Conservation (phyloP, 2,329 filamentous ascomycete genomes). For the Aspergillus fischeri region DNA sequence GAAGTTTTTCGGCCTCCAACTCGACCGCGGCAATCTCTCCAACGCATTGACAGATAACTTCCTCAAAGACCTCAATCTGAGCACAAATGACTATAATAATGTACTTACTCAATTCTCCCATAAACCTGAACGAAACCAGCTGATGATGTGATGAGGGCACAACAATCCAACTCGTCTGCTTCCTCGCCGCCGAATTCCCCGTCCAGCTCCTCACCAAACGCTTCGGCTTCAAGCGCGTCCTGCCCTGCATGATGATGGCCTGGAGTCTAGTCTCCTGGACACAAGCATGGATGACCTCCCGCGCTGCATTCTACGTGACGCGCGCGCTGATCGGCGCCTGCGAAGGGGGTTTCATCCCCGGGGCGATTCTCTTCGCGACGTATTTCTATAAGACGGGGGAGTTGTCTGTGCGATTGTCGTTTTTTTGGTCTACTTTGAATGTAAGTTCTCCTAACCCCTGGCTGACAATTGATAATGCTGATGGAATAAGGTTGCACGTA, state of each 20-base stretch:
- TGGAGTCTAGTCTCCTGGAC: constrained; percentile 42
- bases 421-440: constrained; percentile 42
- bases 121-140: background rate
- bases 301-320: constrained; percentile 34
- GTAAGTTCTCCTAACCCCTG: constrained; percentile 5
- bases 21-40: constrained; percentile 32
- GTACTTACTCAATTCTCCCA: background rate
- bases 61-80: constrained; percentile 31
- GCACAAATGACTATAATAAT: constrained; percentile 39
- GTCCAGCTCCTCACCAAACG: constrained; percentile 47
- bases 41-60: constrained; percentile 36
- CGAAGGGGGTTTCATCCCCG: constrained; percentile 34
- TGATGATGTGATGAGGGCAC: constrained; percentile 10
- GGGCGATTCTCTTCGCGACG: constrained; percentile 39
- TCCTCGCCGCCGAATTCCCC: constrained; percentile 39
- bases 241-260: constrained; percentile 43
- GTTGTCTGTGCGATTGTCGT: constrained; percentile 39
- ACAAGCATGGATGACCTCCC: constrained; percentile 32
- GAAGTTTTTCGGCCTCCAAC: constrained; percentile 31
- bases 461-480: too few relatives aligned
- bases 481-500: constrained; percentile 22
- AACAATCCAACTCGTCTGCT: constrained; percentile 22
- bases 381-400: constrained; percentile 42
- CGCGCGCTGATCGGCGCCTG: constrained; percentile 39
- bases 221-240: constrained; percentile 44